These are phyloP conservation scores for Erodium moschatum DNA, from an alignment of 441 rosid species.

Conservation along the genomic window DNA sequence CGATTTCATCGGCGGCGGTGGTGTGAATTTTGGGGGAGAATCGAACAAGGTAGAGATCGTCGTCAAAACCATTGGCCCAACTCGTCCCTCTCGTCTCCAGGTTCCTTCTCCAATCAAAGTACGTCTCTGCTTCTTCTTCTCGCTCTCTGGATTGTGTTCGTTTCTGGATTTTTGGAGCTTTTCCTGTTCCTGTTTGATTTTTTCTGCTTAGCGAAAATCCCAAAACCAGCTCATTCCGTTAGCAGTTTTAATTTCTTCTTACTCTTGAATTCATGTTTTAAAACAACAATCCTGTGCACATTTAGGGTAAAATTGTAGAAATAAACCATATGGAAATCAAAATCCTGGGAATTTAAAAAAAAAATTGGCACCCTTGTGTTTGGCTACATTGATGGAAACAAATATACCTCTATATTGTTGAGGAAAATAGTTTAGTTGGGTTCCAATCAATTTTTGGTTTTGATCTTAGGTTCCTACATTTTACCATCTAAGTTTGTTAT, in stretches of 20 bases:
- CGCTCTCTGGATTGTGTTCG: background rate
- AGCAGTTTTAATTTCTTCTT: background rate
- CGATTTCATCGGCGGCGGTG: no score
- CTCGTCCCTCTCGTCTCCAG: conserved; percentile 52
- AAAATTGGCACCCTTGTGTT: background rate
- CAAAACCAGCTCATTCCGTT: background rate
- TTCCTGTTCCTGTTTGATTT: background rate
- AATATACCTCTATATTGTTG: background rate
- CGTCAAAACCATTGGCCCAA: conserved; percentile 67
- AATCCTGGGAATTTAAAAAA: background rate
- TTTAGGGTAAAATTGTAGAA: background rate
- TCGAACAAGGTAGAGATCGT: conserved; percentile 45
- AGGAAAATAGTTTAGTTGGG: background rate
- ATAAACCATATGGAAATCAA: background rate
- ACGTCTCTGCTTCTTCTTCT: conserved; percentile 11
- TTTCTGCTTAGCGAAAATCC: background rate
- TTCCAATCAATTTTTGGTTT: background rate
- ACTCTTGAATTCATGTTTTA: background rate
- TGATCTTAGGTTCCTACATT: background rate
- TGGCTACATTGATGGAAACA: background rate
- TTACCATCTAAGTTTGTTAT: background rate
- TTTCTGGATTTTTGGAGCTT: background rate
- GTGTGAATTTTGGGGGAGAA: background rate
- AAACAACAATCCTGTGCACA: background rate
- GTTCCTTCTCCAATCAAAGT: conserved; percentile 54